Base-by-base conservation (phyloP, 2,329 filamentous ascomycete species). In the Arthrinium phaeospermum region DNA sequence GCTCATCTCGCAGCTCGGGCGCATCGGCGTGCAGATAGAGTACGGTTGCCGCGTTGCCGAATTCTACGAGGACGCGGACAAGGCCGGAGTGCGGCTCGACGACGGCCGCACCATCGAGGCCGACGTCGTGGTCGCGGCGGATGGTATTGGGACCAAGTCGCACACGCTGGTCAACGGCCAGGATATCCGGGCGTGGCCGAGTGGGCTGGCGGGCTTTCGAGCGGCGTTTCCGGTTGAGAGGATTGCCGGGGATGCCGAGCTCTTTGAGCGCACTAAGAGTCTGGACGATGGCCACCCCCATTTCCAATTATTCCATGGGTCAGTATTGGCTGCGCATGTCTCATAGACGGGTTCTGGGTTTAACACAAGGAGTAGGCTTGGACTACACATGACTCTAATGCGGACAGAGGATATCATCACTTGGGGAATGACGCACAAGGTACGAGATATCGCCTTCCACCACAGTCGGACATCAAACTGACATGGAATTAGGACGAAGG, bases 71-170 rank as follows among this genome's bases (percentile, higher is more conserved):
- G 64, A 16, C 14, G 22, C 1, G 4, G 64, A 67, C 13, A 41
- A 67, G 22, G 64, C 37, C 0, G 37, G 64, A 10, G 64, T 45
- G 37, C 37, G 34, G 22, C 64, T 67, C 7, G 64, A 45, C 2
- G 74, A 73, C 16, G 76, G 75, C 0, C 70, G 72, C 0, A 73
- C 6, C 7, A 41, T 41, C 37, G 37, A 47, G 3, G 79, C 78
- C 6, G 79, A 80, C 47, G 72, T 80, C 4, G 74, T 80, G 1
- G 74, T 81, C 34, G 78, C 79, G 7, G 78, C 79, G 1, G 79
- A 81, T 70, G 79, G 79, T 8, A 72, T 80, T n/a, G 70, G 64
- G 2, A 68, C 70, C 19, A 68, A 51, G 46, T 71, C 77, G 77
- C 4, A 77, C 77, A 45, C 44, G 44, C 44, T 45, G 4, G 47